Evolutionary conservation across 2,329 filamentous ascomycete species (phyloP).

Genomic region (Paecilomyces niveus): DNA sequence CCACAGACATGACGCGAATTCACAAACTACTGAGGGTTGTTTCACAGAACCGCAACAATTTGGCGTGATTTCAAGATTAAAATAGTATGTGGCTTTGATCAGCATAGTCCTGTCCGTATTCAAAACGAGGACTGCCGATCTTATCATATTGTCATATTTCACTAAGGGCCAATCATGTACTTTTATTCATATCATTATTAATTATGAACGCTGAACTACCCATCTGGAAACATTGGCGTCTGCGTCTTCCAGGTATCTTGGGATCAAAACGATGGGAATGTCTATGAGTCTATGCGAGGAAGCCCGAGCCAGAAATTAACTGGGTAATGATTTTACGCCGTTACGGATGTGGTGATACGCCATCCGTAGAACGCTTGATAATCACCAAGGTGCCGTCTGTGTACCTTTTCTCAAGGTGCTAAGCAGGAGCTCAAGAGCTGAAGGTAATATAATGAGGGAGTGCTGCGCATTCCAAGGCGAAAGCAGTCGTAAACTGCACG

Average conservation of each 20-base stretch:
- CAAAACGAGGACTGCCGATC: too few relatives aligned
- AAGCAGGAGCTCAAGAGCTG: background rate
- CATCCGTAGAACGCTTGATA: background rate
- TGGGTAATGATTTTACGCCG: background rate
- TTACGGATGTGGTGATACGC: background rate
- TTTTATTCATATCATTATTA: background rate
- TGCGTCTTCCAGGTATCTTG: background rate
- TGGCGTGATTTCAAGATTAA: too few relatives aligned
- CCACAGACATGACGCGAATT: too few relatives aligned
- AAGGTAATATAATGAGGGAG: background rate
- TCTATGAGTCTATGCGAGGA: background rate
- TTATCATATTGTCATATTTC: too few relatives aligned
- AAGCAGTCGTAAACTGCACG: background rate
- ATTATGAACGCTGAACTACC: background rate
- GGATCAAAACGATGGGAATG: background rate
- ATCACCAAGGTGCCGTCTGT: background rate
- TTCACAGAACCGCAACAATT: too few relatives aligned
- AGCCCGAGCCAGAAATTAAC: background rate
- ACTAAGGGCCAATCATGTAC: background rate
- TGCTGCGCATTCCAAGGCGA: background rate
- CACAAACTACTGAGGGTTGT: too few relatives aligned
- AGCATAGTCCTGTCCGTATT: too few relatives aligned
- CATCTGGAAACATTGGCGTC: background rate
- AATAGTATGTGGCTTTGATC: too few relatives aligned
- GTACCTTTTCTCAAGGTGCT: background rate